Conservation (phyloP, 2,329 filamentous ascomycete genomes). For the Xylariaceae sp. region DNA sequence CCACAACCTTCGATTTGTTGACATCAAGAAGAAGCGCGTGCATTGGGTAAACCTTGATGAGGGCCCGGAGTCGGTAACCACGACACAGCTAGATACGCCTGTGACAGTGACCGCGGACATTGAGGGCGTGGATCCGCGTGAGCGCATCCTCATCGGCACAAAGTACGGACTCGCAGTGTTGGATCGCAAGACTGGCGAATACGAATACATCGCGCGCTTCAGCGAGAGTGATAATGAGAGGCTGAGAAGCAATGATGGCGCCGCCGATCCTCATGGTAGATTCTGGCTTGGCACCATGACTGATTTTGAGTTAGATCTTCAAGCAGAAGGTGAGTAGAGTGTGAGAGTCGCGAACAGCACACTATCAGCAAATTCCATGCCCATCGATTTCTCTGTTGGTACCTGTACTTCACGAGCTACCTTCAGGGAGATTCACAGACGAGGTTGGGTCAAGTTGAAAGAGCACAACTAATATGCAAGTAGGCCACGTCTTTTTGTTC, state of each 20-base stretch:
- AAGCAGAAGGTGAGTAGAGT: constrained; percentile 51
- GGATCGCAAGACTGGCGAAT: constrained; percentile 57
- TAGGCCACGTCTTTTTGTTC: constrained; percentile 73
- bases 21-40: constrained; percentile 75
- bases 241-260: constrained; percentile 76
- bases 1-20: constrained; percentile 71
- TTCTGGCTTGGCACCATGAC: constrained; percentile 90
- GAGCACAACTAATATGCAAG: background rate
- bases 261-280: constrained; percentile 72
- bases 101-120: constrained; percentile 77
- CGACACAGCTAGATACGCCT: constrained; percentile 54
- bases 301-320: constrained; percentile 59
- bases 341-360: background rate
- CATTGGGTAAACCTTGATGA: constrained; percentile 66
- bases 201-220: constrained; percentile 54
- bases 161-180: constrained; percentile 81
- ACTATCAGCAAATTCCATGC: background rate
- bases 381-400: background rate
- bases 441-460: background rate
- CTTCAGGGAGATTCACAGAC: background rate
- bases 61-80: constrained; percentile 62
- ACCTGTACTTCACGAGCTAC: no score
- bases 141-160: constrained; percentile 72
- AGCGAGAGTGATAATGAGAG: constrained; percentile 45
- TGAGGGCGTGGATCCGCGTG: constrained; percentile 55